A percentile compares a stretch with the other conserved stretches of the same genome.
Conservation (phyloP, 1,139 yeast genomes). For the Lodderomyces oxycetoniae region DNA sequence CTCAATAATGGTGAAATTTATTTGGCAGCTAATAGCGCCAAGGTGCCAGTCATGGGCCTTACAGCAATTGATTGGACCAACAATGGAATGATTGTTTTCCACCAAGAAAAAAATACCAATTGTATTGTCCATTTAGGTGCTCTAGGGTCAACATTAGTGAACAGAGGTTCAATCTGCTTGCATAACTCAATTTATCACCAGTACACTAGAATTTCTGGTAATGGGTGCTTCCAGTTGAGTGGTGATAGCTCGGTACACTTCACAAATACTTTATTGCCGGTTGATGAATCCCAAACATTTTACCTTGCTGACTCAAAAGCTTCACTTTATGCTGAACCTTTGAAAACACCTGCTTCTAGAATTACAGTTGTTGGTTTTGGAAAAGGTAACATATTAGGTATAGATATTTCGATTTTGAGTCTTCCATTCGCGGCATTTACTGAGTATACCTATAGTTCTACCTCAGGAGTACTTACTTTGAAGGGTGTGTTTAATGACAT, state of each 20-base stretch:
- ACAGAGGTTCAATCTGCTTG: constrained; percentile 30
- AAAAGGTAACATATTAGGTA: constrained; percentile 21
- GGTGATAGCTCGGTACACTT: constrained; percentile 19
- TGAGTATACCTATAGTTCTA: constrained; percentile 11
- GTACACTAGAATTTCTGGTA: constrained; percentile 22
- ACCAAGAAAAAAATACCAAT: constrained; percentile 18
- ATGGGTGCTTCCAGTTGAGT: constrained; percentile 24
- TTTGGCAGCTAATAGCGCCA: constrained; percentile 22
- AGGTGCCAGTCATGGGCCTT: constrained; percentile 19
- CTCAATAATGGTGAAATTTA: constrained; percentile 26
- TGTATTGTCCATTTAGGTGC: constrained; percentile 21
- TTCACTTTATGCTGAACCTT: constrained; percentile 18
- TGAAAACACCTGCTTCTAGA: constrained; percentile 18
- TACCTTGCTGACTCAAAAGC: constrained; percentile 20
- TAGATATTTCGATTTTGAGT: constrained; percentile 16
- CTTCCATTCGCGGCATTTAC: no score
- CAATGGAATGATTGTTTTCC: constrained; percentile 24
- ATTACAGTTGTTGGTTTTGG: constrained; percentile 31
- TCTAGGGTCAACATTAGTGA: constrained; percentile 17
- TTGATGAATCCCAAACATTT: constrained; percentile 20
- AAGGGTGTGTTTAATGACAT: no score
- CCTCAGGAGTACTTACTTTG: constrained; percentile 9
- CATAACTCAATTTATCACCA: constrained; percentile 22
- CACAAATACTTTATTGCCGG: constrained; percentile 16
- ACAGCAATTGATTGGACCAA: constrained; percentile 23